These are phyloP conservation scores for Sporisorium scitamineum DNA, from an alignment of 1,284 basidiomycete species.

Conservation along the genomic window DNA sequence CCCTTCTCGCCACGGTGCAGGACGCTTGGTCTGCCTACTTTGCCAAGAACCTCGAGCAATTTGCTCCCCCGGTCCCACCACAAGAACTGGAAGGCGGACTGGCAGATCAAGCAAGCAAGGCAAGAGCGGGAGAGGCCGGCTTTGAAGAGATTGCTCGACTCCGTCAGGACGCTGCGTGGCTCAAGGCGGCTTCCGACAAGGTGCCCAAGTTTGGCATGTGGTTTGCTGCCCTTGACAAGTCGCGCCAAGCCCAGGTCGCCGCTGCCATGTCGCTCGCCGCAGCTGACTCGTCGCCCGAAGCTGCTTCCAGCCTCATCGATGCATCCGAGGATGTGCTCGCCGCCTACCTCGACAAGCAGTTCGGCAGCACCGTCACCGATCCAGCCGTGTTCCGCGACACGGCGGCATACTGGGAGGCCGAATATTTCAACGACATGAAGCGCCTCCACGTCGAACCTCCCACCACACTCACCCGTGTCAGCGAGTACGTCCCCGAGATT, in stretches of 20 bases:
- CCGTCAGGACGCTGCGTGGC: slow-evolving; percentile 55
- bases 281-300: slow-evolving; percentile 35
- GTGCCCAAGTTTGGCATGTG: slow-evolving; percentile 67
- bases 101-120: slow-evolving; percentile 40
- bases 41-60: slow-evolving; percentile 54
- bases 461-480: slow-evolving; percentile 92
- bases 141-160: slow-evolving; percentile 61
- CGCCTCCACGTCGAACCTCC: slow-evolving; percentile 87
- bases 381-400: slow-evolving; percentile 86
- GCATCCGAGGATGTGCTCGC: slow-evolving; percentile 64
- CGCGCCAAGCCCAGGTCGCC: slow-evolving; percentile 62
- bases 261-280: slow-evolving; percentile 62
- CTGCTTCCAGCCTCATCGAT: slow-evolving; percentile 53
- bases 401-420: slow-evolving; percentile 88
- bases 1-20: slow-evolving; percentile 56
- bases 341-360: slow-evolving; percentile 50
- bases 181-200: slow-evolving; percentile 46
- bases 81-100: slow-evolving; percentile 52
- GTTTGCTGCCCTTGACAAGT: slow-evolving; percentile 61
- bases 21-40: slow-evolving; percentile 63
- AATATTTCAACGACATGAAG: slow-evolving; percentile 93
- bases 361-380: slow-evolving; percentile 83
- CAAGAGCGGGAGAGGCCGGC: slow-evolving; percentile 57
- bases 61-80: slow-evolving; percentile 63
- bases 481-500: slow-evolving; percentile 96